Evolutionary conservation across 2,329 filamentous ascomycete genomes (phyloP).

Genomic region (Penicillium fuscoglaucum): DNA sequence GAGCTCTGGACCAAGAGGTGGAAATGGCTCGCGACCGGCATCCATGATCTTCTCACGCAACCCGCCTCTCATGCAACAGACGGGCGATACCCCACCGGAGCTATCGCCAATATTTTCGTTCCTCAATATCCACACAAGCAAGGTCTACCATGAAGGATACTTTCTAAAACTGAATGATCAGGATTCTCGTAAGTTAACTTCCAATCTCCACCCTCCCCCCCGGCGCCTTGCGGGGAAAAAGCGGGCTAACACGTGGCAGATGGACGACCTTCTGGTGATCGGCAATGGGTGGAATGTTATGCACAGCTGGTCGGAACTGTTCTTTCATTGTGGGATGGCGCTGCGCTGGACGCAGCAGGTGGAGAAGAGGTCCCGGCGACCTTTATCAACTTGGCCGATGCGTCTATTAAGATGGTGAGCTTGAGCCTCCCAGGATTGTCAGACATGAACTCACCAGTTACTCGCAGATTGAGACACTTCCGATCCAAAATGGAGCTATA

Average conservation of each 20-base stretch:
- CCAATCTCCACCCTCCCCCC: background rate
- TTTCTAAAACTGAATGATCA: slow-evolving; percentile 96
- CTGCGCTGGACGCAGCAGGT: slow-evolving; percentile 82
- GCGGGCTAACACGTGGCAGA: slow-evolving; percentile 57
- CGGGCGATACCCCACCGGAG: slow-evolving; percentile 84
- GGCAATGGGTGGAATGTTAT: slow-evolving; percentile 95
- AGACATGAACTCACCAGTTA: background rate
- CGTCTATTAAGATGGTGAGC: slow-evolving; percentile 93
- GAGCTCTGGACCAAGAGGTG: slow-evolving; percentile 42
- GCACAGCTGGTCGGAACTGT: slow-evolving; percentile 95
- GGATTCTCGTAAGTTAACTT: slow-evolving; percentile 70
- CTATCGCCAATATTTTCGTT: slow-evolving; percentile 91
- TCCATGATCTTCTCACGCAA: slow-evolving; percentile 87
- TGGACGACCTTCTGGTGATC: slow-evolving; percentile 79
- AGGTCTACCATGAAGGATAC: slow-evolving; percentile 96
- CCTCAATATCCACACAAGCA: slow-evolving; percentile 92
- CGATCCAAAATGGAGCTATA: slow-evolving; percentile 73
- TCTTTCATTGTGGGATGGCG: slow-evolving; percentile 91
- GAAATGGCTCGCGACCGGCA: slow-evolving; percentile 66
- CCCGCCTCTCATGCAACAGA: slow-evolving; percentile 81
- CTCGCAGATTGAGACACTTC: slow-evolving; percentile 77
- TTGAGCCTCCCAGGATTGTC: background rate
- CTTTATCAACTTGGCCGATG: slow-evolving; percentile 96
- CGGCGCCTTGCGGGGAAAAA: background rate
- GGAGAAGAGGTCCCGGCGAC: slow-evolving; percentile 83